Conservation (phyloP, 805 yeast species). For the Yamadazyma laniorum region DNA sequence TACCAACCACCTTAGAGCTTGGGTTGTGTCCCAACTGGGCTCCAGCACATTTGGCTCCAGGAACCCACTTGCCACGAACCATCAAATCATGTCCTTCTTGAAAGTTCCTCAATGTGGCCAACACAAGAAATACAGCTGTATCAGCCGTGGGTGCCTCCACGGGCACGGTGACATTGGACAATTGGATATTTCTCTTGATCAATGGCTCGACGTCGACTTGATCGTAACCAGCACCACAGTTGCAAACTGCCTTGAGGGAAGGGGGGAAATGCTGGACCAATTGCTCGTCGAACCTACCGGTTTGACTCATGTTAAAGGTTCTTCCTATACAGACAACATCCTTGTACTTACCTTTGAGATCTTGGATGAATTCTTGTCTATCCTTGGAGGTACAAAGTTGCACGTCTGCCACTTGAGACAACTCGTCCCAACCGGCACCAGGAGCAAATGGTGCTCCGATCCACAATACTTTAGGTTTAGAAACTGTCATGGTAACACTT, state of each 20-base stretch:
- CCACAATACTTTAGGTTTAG: constrained; percentile 60
- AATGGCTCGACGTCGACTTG: constrained; percentile 61
- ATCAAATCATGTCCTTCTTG: constrained; percentile 56
- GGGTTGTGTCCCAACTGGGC: constrained; percentile 73
- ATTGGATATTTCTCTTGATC: constrained; percentile 52
- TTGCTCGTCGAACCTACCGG: constrained; percentile 69
- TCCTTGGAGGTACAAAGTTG: constrained; percentile 32
- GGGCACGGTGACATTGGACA: constrained; percentile 64
- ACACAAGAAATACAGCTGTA: constrained; percentile 59
- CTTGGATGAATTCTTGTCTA: constrained; percentile 42
- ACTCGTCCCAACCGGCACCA: constrained; percentile 48
- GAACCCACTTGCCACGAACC: constrained; percentile 62
- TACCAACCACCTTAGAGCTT: constrained; percentile 71
- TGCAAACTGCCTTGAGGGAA: constrained; percentile 52
- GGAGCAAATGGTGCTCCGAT: constrained; percentile 49
- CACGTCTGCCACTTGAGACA: constrained; percentile 43
- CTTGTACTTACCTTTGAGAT: constrained; percentile 43
- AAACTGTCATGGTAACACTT: not conserved
- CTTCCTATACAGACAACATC: constrained; percentile 46
- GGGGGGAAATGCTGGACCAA: constrained; percentile 53
- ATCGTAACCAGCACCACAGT: constrained; percentile 77
- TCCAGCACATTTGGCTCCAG: constrained; percentile 40
- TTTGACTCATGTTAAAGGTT: constrained; percentile 48
- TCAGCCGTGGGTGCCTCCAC: constrained; percentile 74
- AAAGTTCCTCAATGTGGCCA: constrained; percentile 68